These are phyloP conservation scores for Staphylotrichum tortipilum DNA, from an alignment of 495 filamentous ascomycete species.

Conservation along the genomic window DNA sequence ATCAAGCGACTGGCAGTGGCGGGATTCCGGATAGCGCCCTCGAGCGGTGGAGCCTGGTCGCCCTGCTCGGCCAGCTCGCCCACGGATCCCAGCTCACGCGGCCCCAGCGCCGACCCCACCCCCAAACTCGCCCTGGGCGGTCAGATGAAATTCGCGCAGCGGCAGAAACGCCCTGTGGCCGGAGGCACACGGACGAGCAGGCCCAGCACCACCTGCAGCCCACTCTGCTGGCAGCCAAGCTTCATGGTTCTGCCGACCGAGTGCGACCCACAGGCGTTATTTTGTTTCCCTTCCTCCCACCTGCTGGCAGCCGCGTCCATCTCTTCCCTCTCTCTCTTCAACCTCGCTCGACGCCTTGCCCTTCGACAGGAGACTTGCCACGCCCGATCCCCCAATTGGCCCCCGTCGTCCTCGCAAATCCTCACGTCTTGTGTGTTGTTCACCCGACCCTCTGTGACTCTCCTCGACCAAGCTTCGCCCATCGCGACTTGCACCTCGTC, in stretches of 20 bases:
- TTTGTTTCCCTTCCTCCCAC: slow-evolving; percentile 23
- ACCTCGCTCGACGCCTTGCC: slow-evolving; percentile 27
- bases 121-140: slow-evolving; percentile 3
- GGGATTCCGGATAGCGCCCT: slow-evolving; percentile 6
- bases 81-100: slow-evolving; percentile 4
- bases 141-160: slow-evolving; percentile 18
- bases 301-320: slow-evolving; percentile 7
- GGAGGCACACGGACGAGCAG: slow-evolving; percentile 9
- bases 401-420: slow-evolving; percentile 3
- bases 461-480: neutral
- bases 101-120: neutral
- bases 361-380: slow-evolving; percentile 18
- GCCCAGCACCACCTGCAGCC: no score
- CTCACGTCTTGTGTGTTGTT: slow-evolving; percentile 30
- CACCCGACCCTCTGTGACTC: slow-evolving; percentile 8
- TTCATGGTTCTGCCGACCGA: slow-evolving; percentile 14
- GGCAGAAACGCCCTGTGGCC: slow-evolving; percentile 8
- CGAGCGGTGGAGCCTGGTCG: neutral
- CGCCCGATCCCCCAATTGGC: slow-evolving; percentile 15
- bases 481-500: neutral
- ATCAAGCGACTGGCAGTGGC: neutral
- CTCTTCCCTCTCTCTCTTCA: slow-evolving; percentile 17
- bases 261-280: slow-evolving; percentile 17
- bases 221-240: slow-evolving; percentile 25
- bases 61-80: neutral